Percentiles rank a stretch among this genome's conserved stretches.
These are phyloP conservation scores for Ganoderma resinaceum DNA, from an alignment of 1,284 basidiomycete species.

Conservation along the genomic window DNA sequence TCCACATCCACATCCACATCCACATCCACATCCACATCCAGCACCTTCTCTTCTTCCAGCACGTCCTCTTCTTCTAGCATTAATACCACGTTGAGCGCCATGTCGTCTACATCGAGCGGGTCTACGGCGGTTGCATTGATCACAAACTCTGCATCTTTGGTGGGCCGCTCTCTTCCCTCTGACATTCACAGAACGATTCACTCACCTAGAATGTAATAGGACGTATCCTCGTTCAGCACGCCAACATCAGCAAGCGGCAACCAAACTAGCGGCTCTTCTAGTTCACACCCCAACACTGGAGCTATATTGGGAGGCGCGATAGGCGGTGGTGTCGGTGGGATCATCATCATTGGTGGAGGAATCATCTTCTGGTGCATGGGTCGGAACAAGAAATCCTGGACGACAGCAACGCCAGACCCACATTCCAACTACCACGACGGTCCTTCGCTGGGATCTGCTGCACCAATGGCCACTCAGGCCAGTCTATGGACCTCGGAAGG, in stretches of 20 bases:
- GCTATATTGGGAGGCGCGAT: background rate
- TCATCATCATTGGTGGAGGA: background rate
- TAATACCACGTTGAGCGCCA: background rate
- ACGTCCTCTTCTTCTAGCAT: too few relatives aligned
- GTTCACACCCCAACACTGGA: background rate
- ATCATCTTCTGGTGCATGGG: constrained; percentile 17
- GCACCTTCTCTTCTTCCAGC: too few relatives aligned
- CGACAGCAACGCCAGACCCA: constrained; percentile 8
- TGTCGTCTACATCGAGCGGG: background rate
- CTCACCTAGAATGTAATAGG: background rate
- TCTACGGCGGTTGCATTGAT: background rate
- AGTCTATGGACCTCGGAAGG: background rate
- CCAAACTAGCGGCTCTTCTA: background rate
- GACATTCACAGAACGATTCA: background rate
- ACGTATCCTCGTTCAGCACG: background rate
- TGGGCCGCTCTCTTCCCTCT: background rate
- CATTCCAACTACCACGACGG: background rate
- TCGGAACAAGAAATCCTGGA: background rate
- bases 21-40: background rate
- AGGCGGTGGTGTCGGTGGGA: constrained; percentile 3
- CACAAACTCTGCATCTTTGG: background rate
- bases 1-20: background rate
- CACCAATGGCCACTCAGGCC: background rate
- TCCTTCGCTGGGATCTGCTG: background rate
- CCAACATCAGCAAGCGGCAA: background rate